phyloP scores from a whole-genome alignment of 495 filamentous ascomycete species.

The Hypoxylon lienhwacheense region DNA sequence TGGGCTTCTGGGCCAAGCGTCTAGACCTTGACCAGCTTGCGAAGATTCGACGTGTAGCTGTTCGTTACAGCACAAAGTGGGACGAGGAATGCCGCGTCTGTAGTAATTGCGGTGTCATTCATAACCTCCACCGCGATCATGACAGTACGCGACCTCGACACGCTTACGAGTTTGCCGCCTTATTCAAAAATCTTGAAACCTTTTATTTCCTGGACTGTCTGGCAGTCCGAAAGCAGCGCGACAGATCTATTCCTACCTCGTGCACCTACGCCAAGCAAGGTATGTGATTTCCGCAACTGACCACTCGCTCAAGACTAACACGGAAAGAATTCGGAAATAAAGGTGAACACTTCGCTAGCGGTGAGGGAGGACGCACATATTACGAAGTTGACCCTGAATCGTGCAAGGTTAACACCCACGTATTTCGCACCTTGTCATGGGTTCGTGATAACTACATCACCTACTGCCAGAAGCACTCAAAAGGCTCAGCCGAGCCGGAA shows the following conservation, averaged over 20 bases:
- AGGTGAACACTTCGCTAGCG: slow-evolving; percentile 27
- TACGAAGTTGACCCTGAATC: slow-evolving; percentile 32
- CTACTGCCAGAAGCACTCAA: slow-evolving; percentile 26
- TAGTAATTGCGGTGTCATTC: slow-evolving; percentile 30
- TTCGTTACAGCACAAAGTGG: slow-evolving; percentile 40
- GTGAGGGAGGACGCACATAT: slow-evolving; percentile 33
- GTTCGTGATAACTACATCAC: slow-evolving; percentile 36
- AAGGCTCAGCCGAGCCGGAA: slow-evolving; percentile 26
- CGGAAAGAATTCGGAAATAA: slow-evolving; percentile 3
- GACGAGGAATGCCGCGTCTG: slow-evolving; percentile 34
- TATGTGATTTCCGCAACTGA: slow-evolving; percentile 6
- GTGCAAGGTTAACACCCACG: slow-evolving; percentile 35
- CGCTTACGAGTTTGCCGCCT: slow-evolving; percentile 37
- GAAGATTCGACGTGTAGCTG: slow-evolving; percentile 34
- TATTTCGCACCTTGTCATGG: slow-evolving; percentile 33
- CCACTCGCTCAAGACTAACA: slow-evolving; percentile 7
- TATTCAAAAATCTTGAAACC: slow-evolving; percentile 39
- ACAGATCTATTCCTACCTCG: slow-evolving; percentile 9
- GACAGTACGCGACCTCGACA: slow-evolving; percentile 28
- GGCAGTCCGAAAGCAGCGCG: slow-evolving; percentile 30
- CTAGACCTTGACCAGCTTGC: slow-evolving; percentile 35
- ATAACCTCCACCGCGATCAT: slow-evolving; percentile 24
- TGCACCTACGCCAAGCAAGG: slow-evolving; percentile 16
- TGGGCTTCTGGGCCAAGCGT: slow-evolving; percentile 28
- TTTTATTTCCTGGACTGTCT: slow-evolving; percentile 43